A percentile compares a stretch with the other conserved stretches of the same genome.
phyloP scores from a whole-genome alignment of 257 asterid species.

The Solanum verrucosum region DNA sequence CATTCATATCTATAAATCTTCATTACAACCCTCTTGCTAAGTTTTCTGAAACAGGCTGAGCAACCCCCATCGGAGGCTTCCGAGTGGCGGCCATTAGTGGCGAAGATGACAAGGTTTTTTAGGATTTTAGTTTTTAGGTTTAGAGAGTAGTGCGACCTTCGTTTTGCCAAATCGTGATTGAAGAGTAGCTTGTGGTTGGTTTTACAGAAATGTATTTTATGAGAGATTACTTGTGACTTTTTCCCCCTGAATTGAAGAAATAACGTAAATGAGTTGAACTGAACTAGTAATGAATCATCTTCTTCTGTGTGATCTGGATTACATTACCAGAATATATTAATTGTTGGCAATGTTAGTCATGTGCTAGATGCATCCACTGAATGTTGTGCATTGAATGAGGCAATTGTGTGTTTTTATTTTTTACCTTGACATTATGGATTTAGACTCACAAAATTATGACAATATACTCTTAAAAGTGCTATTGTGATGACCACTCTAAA shows the following conservation, averaged over 20 bases:
- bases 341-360: not conserved
- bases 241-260: not conserved
- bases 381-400: not conserved
- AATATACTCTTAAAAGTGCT: not conserved
- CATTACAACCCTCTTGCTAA: too few relatives aligned
- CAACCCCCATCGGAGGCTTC: not conserved
- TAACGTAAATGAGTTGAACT: not conserved
- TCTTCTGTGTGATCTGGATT: not conserved
- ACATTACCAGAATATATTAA: not conserved
- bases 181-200: not conserved
- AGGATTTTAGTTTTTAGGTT: too few relatives aligned
- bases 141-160: too few relatives aligned
- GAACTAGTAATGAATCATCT: not conserved
- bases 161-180: too few relatives aligned
- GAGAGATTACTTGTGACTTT: not conserved
- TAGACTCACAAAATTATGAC: not conserved
- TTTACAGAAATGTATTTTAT: not conserved
- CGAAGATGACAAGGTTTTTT: too few relatives aligned
- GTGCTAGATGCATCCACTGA: not conserved
- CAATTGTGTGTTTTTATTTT: not conserved
- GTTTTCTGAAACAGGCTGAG: not conserved
- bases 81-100: not conserved
- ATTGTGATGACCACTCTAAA: conserved; percentile 61
- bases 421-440: not conserved
- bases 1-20: not conserved